Evolutionary conservation across 768 basidiomycete genomes (phyloP), one percentile per base, ranked within the genome.

Genomic region (Leccinum broughii): DNA sequence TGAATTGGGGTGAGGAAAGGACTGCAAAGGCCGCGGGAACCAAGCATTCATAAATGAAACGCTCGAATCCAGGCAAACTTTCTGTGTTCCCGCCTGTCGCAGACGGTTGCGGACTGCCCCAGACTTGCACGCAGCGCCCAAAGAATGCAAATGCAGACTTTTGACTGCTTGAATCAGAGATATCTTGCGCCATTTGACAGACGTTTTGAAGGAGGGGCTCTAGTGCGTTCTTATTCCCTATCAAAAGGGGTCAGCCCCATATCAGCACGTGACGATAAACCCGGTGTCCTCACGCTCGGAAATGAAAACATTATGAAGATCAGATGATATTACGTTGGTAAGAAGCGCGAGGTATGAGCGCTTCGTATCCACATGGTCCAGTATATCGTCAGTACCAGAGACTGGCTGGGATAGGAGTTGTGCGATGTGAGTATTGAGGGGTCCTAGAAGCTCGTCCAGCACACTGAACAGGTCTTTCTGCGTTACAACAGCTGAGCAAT

Each of bases 401-500:
- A 88, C 82, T 3, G 95, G 92, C 62, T 90, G 88, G n/a, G 87
- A 83, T 57, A 98, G 79, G 50, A 95, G 76, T 39, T 83, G 78
- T 49, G 86, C 86, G 60, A 98, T 90, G 68, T 97, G 93, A 14
- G 86, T 76, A 64, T 87, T 89, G 67, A 99, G 80, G 6, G 96
- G 95, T 3, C 89, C 86, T 56, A 98, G 84, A 37, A 98, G 83
- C 68, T 95, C 87, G 70, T 98, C 94, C 61, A 98, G 77, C 28
- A 98, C 94, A 61, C 85, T 83, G 66, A 91, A 90, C 76, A 98
- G 85, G 68, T 94, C 89, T 64, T 83, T 83, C 93, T 96, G 69
- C 24, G 32, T 57, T 13, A 46, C 32, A 58, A 26, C 22, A 44
- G 28, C 56, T 48, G 20, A 64, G 57, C 34, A 37, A 9, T 50